A percentile compares a stretch with the other conserved stretches of the same genome.
phyloP scores from a whole-genome alignment of 495 filamentous ascomycete genomes.

The Coniosporium apollinis region DNA sequence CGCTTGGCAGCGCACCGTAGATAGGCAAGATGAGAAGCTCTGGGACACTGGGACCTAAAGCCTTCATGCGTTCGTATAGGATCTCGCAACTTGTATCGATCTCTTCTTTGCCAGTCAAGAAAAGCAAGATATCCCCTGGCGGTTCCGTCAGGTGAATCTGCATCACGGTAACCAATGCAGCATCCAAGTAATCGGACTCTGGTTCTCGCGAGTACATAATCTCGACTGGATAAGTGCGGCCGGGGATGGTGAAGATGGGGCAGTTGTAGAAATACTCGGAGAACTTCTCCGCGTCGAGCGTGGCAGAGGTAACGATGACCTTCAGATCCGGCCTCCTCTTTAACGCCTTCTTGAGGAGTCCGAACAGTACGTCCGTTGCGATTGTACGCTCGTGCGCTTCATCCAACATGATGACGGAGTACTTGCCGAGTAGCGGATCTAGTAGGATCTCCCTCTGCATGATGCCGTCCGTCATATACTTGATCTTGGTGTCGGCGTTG shows the following conservation, averaged over 20 bases:
- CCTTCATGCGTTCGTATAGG: conserved; percentile 91
- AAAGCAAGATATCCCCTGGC: conserved; percentile 81
- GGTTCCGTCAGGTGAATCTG: conserved; percentile 91
- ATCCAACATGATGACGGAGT: conserved; percentile 95
- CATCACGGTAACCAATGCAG: conserved; percentile 92
- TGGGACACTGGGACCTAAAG: conserved; percentile 73
- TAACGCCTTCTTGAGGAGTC: conserved; percentile 82
- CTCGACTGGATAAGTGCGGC: conserved; percentile 86
- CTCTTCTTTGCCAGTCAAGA: conserved; percentile 94
- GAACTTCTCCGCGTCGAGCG: conserved; percentile 94
- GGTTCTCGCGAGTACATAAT: conserved; percentile 89
- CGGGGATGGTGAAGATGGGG: conserved; percentile 92
- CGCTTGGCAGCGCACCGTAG: conserved; percentile 79
- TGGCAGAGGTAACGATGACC: conserved; percentile 90
- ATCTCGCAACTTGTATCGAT: conserved; percentile 93
- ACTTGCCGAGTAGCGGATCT: conserved; percentile 71
- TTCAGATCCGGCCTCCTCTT: conserved; percentile 76
- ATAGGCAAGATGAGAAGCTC: conserved; percentile 89
- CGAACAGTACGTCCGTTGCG: conserved; percentile 88
- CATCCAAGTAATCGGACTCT: conserved; percentile 89
- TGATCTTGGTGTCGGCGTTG: conserved; percentile 78
- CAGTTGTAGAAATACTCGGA: conserved; percentile 86
- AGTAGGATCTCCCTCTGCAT: conserved; percentile 86
- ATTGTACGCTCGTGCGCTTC: conserved; percentile 97
- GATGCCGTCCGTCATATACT: conserved; percentile 99